phyloP scores from a whole-genome alignment of 352 stramenopile species.

The Plasmopara viticola region DNA sequence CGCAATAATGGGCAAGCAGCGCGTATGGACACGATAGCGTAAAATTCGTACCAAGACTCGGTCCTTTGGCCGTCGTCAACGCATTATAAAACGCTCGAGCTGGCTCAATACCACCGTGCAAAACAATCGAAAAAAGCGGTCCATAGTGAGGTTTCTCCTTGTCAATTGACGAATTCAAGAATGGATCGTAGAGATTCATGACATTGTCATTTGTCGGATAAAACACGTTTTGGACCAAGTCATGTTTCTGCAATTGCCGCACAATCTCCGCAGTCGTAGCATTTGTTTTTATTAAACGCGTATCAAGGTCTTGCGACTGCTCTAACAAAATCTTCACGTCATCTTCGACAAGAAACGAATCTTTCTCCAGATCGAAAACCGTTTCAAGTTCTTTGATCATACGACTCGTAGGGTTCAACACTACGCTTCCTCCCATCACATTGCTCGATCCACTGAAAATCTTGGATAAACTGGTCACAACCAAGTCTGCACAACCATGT shows the following conservation, averaged over 20 bases:
- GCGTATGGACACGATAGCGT: slow-evolving; percentile 91
- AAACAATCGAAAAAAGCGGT: slow-evolving; percentile 82
- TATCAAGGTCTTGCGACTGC: slow-evolving; percentile 55
- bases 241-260: slow-evolving; percentile 57
- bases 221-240: slow-evolving; percentile 79
- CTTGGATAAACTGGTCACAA: slow-evolving; percentile 91
- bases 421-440: slow-evolving; percentile 88
- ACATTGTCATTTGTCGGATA: slow-evolving; percentile 68
- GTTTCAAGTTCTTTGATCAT: slow-evolving; percentile 38
- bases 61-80: slow-evolving; percentile 77
- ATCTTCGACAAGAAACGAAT: slow-evolving; percentile 59
- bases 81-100: slow-evolving; percentile 86
- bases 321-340: slow-evolving; percentile 49
- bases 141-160: slow-evolving; percentile 57
- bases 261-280: slow-evolving; percentile 64
- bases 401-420: slow-evolving; percentile 71
- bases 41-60: slow-evolving; percentile 92
- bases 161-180: slow-evolving; percentile 21
- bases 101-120: slow-evolving; percentile 62
- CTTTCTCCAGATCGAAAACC: slow-evolving; percentile 25
- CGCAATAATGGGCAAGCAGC: slow-evolving; percentile 88
- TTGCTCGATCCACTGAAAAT: slow-evolving; percentile 89
- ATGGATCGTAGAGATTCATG: slow-evolving; percentile 58
- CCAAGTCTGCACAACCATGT: slow-evolving; percentile 69
- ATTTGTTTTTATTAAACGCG: slow-evolving; percentile 79